Base-by-base conservation (phyloP, 1,284 basidiomycete genomes). In the Naganishia albida region DNA sequence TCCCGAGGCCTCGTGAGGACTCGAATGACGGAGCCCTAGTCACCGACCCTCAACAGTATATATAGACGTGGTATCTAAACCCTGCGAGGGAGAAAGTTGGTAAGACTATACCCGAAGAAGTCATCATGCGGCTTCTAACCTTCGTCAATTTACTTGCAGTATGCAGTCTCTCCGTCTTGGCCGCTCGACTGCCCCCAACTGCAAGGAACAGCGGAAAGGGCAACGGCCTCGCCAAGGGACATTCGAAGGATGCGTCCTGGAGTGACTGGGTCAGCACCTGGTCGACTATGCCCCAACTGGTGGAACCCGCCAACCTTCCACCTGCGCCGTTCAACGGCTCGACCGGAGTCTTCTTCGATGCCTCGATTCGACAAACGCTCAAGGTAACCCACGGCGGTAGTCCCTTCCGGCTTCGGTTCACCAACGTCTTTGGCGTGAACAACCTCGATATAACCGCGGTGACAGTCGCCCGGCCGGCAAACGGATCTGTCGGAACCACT, bases 301-400 rank as follows among this genome's bases (percentile, higher is more conserved):
- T 38, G 4, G 63, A 65, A 34, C 54, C 55, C 20, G 48, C 54
- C 54, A 65, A 65, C n/a, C 55, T 65, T 7, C 63, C 63, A 8
- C 63, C 63, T 16, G 55, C 63, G 12, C 63, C 63, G 18, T 65
- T 52, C 63, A 65, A 65, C 15, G 54, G 54, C 7, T 43, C 54
- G 28, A 43, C 39, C 16, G 63, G 20, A 8, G 63, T 84, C 46
- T 83, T 84, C 69, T 67, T 66, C 52, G 80, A 84, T 71, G 72
- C 79, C n/a, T 83, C 83, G 15, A 76, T 84, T 57, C 81, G 83
- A 0, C 83, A 83, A 71, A 83, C 83, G 6, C 67, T 84, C 3
- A 81, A 81, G 59, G 75, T 81, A 67, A 79, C 81, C 2, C 69
- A 81, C 40, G 77, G 75, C 20, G 78, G 78, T 12, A 67, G 75